Conservation (phyloP, 2,329 filamentous ascomycete genomes). For the Cercospora sp. region DNA sequence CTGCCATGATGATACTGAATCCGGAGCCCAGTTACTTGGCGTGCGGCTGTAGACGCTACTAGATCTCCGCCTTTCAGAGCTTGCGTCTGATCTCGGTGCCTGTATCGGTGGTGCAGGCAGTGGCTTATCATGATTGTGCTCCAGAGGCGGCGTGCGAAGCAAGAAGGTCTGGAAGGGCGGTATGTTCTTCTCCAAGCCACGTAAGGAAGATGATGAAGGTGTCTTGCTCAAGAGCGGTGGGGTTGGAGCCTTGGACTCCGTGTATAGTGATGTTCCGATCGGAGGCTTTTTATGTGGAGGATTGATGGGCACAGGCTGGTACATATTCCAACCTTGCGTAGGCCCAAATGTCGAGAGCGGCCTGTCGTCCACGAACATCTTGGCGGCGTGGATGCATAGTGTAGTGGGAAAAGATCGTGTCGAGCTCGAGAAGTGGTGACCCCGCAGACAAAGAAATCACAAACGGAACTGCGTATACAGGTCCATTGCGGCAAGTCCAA, state of each 20-base stretch:
- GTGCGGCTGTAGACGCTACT: conserved; percentile 41
- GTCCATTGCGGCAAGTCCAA: conserved; percentile 3
- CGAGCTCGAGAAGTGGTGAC: not conserved
- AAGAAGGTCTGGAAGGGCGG: conserved; percentile 40
- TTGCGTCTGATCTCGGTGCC: not conserved
- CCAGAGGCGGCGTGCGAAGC: conserved; percentile 33
- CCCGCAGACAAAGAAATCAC: conserved; percentile 15
- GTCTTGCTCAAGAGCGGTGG: conserved; percentile 17
- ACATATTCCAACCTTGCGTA: conserved; percentile 28
- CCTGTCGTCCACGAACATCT: conserved; percentile 33
- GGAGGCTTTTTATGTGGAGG: conserved; percentile 25
- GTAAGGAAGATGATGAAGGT: conserved; percentile 29
- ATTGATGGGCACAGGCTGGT: conserved; percentile 10
- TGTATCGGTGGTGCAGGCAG: conserved; percentile 35
- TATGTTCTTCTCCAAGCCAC: conserved; percentile 32
- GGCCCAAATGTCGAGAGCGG: conserved; percentile 29
- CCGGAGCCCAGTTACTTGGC: conserved; percentile 31
- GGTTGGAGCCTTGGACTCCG: conserved; percentile 8
- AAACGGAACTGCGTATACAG: not conserved
- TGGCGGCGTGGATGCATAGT: not conserved
- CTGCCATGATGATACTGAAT: conserved; percentile 22
- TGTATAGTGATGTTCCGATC: conserved; percentile 13
- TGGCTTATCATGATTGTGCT: conserved; percentile 35
- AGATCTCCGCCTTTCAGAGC: conserved; percentile 24
- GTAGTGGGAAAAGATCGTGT: not conserved